Percentiles rank a stretch among this genome's conserved stretches.
phyloP scores from a whole-genome alignment of 1,284 basidiomycete genomes.

The Boletus hoseneyae region DNA sequence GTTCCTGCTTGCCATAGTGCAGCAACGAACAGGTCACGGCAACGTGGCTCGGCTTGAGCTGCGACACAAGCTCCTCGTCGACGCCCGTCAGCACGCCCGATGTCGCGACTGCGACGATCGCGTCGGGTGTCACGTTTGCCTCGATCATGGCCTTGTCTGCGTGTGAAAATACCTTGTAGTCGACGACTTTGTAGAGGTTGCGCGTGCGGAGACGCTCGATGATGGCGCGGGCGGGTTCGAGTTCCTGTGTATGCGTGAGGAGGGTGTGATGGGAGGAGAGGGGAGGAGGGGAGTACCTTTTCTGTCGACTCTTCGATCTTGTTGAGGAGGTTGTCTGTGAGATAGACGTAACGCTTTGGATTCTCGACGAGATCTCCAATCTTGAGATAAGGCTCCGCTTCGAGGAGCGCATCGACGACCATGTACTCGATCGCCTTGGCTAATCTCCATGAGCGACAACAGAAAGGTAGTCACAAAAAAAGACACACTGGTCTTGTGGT shows the following conservation, averaged over 20 bases:
- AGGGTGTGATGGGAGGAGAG: background rate
- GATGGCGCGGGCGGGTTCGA: slow-evolving; percentile 55
- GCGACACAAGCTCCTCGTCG: slow-evolving; percentile 32
- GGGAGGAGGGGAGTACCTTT: slow-evolving; percentile 35
- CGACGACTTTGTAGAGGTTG: slow-evolving; percentile 66
- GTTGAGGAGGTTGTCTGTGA: slow-evolving; percentile 65
- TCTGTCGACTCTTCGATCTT: slow-evolving; percentile 50
- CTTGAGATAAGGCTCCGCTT: slow-evolving; percentile 59
- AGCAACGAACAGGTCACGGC: slow-evolving; percentile 59
- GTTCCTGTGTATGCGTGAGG: slow-evolving; percentile 40
- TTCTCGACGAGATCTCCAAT: slow-evolving; percentile 56
- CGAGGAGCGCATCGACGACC: slow-evolving; percentile 68
- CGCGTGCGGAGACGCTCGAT: slow-evolving; percentile 57
- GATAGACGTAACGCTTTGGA: slow-evolving; percentile 54
- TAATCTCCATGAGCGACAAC: slow-evolving; percentile 23
- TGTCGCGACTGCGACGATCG: slow-evolving; percentile 43
- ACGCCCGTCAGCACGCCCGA: slow-evolving; percentile 23
- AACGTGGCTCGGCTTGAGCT: slow-evolving; percentile 48
- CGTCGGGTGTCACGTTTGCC: slow-evolving; percentile 47
- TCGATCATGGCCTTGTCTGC: slow-evolving; percentile 39
- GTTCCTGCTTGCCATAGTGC: slow-evolving; percentile 72
- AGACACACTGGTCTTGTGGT: slow-evolving; percentile 65
- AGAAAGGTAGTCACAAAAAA: background rate
- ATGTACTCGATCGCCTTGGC: slow-evolving; percentile 77
- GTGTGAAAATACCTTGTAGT: slow-evolving; percentile 61